Base-by-base conservation (phyloP, 768 basidiomycete species). In the Hirschioporus abietinus region DNA sequence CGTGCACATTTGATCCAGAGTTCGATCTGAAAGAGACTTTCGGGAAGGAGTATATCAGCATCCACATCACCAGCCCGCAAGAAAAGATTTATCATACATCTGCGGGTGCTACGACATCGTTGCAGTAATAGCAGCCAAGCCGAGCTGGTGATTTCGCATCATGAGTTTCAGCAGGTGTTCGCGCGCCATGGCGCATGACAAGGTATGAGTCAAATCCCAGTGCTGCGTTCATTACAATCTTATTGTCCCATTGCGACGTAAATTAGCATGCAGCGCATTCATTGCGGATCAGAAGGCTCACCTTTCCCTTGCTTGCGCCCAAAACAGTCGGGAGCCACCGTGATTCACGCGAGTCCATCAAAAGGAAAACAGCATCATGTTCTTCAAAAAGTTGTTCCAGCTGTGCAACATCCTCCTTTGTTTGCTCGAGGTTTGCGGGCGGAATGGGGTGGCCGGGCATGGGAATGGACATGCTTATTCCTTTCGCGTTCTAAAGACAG, bases 331-430 rank as follows among this genome's bases (percentile, higher is more conserved):
- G 97, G 63, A 99, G 78, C 97, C 97, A 99, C 60, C 97, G 79
- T 71, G 93, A 95, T 77, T 99, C 97, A 36, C 96, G 81, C n/a
- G 95, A 98, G 74, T 99, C 97, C 97, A 98, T 99, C 25, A 99
- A 81, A 35, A 98, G 80, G 76, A 95, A 99, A 2, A 98, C 82
- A 0, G 83, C 96, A 72, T 99, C 97, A 72, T 99, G 96, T 20
- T 82, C 80, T 34, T 91, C 88, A 66, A 99, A 83, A 18, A 99
- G 84, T 26, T 81, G 75, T 71, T 96, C 94, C 9, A 99, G 83
- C 70, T 81, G 80, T 35, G 78, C 77, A 0, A 98, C 87, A 69
- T 94, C 89, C n/a, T 81, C 80, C 72, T 85, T 83, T 0, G 85
- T 81, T 71, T 88, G 84, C 1, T 81, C 82, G 5, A 88, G 74